Conservation (phyloP, 306 rosid genomes). For the Rubus idaeus region DNA sequence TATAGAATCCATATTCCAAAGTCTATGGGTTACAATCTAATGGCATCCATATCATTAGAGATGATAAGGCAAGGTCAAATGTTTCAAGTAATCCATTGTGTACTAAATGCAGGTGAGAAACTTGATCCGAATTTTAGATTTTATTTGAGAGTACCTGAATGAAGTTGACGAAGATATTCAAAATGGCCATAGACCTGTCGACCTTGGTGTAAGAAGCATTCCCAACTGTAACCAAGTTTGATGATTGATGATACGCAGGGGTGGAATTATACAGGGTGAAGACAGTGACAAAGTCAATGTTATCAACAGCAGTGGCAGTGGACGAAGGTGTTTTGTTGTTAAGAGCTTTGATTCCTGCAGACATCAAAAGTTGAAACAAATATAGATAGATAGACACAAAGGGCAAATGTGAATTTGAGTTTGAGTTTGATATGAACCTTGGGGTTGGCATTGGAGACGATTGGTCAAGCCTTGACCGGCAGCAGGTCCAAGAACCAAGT, state of each 20-base stretch:
- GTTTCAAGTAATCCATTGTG: too few species aligned
- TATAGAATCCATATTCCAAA: too few species aligned
- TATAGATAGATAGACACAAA: constrained; percentile 11
- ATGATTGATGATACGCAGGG: constrained; percentile 40
- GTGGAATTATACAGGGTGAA: constrained; percentile 73
- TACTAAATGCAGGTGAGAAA: too few species aligned
- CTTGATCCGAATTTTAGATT: too few species aligned
- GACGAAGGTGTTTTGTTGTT: constrained; percentile 48
- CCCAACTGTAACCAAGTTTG: constrained; percentile 54
- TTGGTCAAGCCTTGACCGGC: constrained; percentile 85
- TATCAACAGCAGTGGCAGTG: constrained; percentile 32
- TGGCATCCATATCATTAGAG: too few species aligned
- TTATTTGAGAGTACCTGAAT: constrained; percentile 52
- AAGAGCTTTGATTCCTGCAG: constrained; percentile 77
- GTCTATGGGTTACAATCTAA: too few species aligned
- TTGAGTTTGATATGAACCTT: neutral
- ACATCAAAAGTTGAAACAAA: neutral
- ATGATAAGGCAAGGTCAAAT: too few species aligned
- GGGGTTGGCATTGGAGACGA: constrained; percentile 87
- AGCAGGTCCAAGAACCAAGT: constrained; percentile 83
- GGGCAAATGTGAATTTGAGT: neutral
- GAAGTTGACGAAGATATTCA: constrained; percentile 71
- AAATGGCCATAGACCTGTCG: constrained; percentile 75
- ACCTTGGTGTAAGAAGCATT: constrained; percentile 60
- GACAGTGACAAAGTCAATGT: constrained; percentile 66